These are phyloP conservation scores for Eucalyptus regnans DNA, from an alignment of 345 rosid species.

Conservation along the genomic window DNA sequence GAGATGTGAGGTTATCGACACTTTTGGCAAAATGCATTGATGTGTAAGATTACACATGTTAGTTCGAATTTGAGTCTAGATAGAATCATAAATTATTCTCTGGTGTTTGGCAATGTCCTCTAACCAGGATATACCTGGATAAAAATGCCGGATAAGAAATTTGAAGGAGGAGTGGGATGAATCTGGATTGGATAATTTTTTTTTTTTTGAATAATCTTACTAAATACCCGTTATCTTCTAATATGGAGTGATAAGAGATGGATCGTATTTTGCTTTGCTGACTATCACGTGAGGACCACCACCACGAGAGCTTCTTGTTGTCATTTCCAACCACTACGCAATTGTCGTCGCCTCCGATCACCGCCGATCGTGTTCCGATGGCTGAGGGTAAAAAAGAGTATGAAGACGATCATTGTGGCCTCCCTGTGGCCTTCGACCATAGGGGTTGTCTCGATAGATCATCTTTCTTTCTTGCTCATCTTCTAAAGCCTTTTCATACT, in stretches of 20 bases:
- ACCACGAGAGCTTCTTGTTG: neutral
- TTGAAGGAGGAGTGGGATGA: neutral
- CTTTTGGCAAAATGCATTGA: neutral
- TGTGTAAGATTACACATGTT: neutral
- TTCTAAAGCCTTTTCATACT: neutral
- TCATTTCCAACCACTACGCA: neutral
- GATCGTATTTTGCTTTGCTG: neutral
- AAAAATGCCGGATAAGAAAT: fast-evolving
- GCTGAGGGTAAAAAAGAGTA: neutral
- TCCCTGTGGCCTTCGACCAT: neutral
- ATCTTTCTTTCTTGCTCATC: neutral
- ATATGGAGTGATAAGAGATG: neutral
- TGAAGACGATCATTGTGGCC: neutral
- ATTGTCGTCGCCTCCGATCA: neutral
- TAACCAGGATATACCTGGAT: neutral
- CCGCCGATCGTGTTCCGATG: neutral
- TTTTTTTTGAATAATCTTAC: neutral
- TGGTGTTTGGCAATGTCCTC: neutral
- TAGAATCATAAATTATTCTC: neutral
- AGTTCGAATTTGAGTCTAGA: fast-evolving
- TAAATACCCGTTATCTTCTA: neutral
- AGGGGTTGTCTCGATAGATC: neutral
- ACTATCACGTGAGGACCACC: neutral
- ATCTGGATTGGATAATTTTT: fast-evolving
- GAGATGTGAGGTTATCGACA: neutral